phyloP scores from a whole-genome alignment of 2,329 filamentous ascomycete species.

The Phialophora macrospora region DNA sequence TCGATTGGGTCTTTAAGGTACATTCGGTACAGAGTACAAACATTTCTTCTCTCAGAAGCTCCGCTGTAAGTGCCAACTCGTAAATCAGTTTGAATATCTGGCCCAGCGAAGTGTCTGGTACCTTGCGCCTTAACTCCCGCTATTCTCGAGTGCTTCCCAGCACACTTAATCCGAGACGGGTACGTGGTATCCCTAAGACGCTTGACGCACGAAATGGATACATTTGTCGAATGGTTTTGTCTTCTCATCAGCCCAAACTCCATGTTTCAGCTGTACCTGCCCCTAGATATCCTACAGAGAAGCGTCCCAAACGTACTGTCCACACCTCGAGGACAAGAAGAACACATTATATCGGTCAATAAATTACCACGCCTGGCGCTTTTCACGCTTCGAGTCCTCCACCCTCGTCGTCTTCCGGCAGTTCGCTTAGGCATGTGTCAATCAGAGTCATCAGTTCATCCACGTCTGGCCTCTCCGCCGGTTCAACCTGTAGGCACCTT shows the following conservation, averaged over 20 bases:
- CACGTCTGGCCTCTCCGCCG: conserved; percentile 83
- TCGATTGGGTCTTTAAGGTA: no score
- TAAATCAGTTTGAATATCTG: background rate
- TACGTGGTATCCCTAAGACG: no score
- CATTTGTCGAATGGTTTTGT: background rate
- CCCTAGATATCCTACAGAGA: conserved; percentile 9
- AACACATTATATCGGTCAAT: background rate
- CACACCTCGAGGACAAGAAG: background rate
- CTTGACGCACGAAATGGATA: background rate
- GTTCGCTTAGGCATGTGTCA: conserved; percentile 65
- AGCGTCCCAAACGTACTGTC: background rate
- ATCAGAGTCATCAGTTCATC: conserved; percentile 80
- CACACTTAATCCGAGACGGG: no score
- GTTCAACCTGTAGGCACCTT: conserved; percentile 84
- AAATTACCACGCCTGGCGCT: background rate
- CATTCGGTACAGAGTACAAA: background rate
- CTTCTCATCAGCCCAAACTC: conserved; percentile 3
- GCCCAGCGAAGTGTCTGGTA: no score
- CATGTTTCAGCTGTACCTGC: background rate
- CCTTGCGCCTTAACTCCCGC: no score
- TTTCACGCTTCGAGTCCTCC: conserved; percentile 21
- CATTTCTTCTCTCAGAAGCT: background rate
- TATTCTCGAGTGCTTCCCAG: no score
- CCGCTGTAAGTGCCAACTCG: no score
- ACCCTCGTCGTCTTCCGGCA: conserved; percentile 34